These are phyloP conservation scores for Ambrosia artemisiifolia DNA, from an alignment of 129 eudicot species.

Conservation along the genomic window DNA sequence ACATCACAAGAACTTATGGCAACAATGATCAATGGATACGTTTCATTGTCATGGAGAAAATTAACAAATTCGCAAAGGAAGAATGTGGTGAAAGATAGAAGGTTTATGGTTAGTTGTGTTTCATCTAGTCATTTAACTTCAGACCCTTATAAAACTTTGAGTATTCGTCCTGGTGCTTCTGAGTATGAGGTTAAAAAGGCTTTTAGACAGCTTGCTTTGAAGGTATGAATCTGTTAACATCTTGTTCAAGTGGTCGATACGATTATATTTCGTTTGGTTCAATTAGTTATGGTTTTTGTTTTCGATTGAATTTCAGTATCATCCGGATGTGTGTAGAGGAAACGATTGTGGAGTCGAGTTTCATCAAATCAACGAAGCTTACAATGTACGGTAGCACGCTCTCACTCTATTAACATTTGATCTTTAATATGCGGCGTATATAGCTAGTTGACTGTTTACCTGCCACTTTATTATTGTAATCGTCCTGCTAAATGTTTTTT, in stretches of 20 bases:
- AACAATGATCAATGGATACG: slow-evolving; percentile 31
- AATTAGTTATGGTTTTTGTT: neutral
- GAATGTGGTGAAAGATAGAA: slow-evolving; percentile 15
- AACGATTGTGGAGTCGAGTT: slow-evolving; percentile 59
- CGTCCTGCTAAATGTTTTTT: too few relatives aligned
- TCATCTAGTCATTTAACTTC: slow-evolving; percentile 28
- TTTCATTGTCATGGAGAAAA: slow-evolving; percentile 28
- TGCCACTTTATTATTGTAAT: too few relatives aligned
- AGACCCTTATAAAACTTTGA: slow-evolving; percentile 81
- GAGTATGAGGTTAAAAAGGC: slow-evolving; percentile 91
- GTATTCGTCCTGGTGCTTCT: slow-evolving; percentile 67
- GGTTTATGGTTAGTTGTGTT: slow-evolving; percentile 38
- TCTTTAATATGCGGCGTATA: too few relatives aligned
- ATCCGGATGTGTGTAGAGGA: slow-evolving; percentile 91
- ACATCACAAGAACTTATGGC: slow-evolving; percentile 37
- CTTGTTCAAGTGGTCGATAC: too few relatives aligned
- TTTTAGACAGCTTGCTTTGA: slow-evolving; percentile 73
- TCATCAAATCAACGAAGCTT: slow-evolving; percentile 80
- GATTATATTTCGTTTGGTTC: neutral
- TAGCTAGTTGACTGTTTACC: too few relatives aligned
- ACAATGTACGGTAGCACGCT: slow-evolving; percentile 59
- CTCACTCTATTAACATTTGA: neutral
- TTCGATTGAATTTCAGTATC: slow-evolving; percentile 56
- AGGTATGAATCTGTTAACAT: slow-evolving; percentile 38
- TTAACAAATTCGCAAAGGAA: slow-evolving; percentile 24